phyloP scores from a whole-genome alignment of 768 basidiomycete genomes.

The Tylopilus subfusipes region DNA sequence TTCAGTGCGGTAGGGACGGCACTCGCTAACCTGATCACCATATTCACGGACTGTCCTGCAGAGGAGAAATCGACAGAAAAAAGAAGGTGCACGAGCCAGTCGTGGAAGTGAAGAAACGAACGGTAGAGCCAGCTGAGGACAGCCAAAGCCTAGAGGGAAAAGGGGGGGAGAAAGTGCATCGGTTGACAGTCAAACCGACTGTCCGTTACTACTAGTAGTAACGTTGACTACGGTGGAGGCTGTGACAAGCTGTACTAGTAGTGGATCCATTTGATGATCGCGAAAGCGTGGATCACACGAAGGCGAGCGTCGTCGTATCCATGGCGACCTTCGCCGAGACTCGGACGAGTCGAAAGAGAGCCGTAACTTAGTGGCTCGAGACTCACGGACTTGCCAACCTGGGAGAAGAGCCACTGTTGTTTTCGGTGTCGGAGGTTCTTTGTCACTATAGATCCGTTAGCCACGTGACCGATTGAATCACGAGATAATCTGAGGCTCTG shows the following conservation, averaged over 20 bases:
- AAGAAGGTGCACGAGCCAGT: conserved; percentile 10
- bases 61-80: not conserved
- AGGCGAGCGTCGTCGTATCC: too few relatives aligned
- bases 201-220: not conserved
- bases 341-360: not conserved
- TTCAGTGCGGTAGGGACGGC: not conserved
- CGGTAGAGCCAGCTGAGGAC: not conserved
- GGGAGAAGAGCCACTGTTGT: too few relatives aligned
- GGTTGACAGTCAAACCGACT: not conserved
- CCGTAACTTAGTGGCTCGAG: too few relatives aligned
- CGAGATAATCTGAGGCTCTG: too few relatives aligned
- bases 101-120: conserved; percentile 6
- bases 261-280: not conserved
- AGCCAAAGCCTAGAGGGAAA: not conserved
- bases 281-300: not conserved
- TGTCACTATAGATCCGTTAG: too few relatives aligned
- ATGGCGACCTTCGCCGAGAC: not conserved
- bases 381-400: too few relatives aligned
- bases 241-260: too few relatives aligned
- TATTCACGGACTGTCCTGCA: not conserved
- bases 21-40: not conserved
- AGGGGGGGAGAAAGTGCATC: not conserved
- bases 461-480: not conserved
- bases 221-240: too few relatives aligned
- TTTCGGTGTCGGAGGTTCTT: too few relatives aligned